Base-by-base conservation (phyloP, 768 basidiomycete species). In the Mycena galericulata region DNA sequence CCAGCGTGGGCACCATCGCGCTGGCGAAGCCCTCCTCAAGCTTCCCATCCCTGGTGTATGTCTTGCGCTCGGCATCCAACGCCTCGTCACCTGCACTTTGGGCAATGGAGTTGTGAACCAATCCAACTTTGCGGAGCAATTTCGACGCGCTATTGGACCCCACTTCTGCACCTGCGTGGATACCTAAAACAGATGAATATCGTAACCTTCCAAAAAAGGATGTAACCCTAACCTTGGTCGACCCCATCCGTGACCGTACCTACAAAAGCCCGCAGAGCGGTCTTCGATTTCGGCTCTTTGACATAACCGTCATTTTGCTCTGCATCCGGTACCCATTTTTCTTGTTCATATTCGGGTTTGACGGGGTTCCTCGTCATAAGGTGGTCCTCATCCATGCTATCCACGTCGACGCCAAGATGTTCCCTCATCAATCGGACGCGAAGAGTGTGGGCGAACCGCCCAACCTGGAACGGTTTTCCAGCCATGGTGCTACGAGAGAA, bases 361-460 rank as follows among this genome's bases (percentile, higher is more conserved):
- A 84, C 76, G 17, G 90, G 86, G 9, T 89, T 84, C 24, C 82
- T 78, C 2, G 82, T 79, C 85, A 87, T 88, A 22, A 91, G 79
- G 57, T 93, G 90, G 58, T 93, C 92, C 71, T 96, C 92, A 47
- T 89, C 87, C 73, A 98, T 82, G 2, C 89, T 86, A 76, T 99
- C 98, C 32, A 98, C 96, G 76, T 99, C 96, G 63, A 99, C 85
- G 3, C 98, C 98, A 65, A 98, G 84, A 76, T 99, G 98, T 76
- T 99, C 98, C 70, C 93, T 87, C 98, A 99, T 99, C 67, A 99
- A 83, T 20, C 97, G 90, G 50, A 99, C 86, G 8, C 98, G 92
- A 14, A 99, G 85, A 4, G 93, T 93, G 79, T 99, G 98, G 2
- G 97, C 96, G 79, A 98, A 99, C 27, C 97, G 92, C 22, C 98